Evolutionary conservation across 495 filamentous ascomycete genomes (phyloP), one percentile per base, ranked within the genome.

Genomic region (Stereocaulon alpinum): DNA sequence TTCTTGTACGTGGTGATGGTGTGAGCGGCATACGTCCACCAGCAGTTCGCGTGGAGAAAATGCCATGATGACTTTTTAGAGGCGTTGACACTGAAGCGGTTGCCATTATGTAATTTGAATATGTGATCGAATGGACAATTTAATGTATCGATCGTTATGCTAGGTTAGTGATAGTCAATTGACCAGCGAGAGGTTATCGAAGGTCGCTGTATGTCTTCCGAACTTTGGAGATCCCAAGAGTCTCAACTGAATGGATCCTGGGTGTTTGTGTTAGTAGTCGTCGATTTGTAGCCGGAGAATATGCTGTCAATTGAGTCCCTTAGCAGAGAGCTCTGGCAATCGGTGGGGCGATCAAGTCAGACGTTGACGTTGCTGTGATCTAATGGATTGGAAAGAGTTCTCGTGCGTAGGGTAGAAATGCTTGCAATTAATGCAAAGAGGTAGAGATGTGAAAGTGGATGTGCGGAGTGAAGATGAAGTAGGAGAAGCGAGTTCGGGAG

Each of bases 11-110:
- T 44, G 93, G 94, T 4, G 93, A 96, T 14, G 93, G 94, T 1
- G 93, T 96, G 66, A 96, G 74, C 62, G 92, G 91, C 81, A 95
- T 89, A 53, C 94, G 88, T 67, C 91, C 90, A 70, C 91, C 92
- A 66, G 90, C 93, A 67, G 90, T 92, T 71, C 88, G 89, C 63
- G 86, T 82, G 59, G 88, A 92, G 77, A 98, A 96, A 67, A 96
- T 80, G 56, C 89, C 88, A 73, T 86, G 82, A 72, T 95, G 92
- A 79, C 86, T 91, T 80, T 94, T 96, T 70, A 92, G 77, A 43
- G 93, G 93, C 58, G 93, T 98, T 57, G 88, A 87, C 70, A 96
- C 86, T 67, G 86, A 80, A 73, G 84, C 80, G 68, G 88, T 87
- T 71, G 93, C 90, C 93, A 97, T 98, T 68, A 64, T 80, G 72